Evolutionary conservation across 2,329 filamentous ascomycete genomes (phyloP).

Genomic region (Penicillium sumatraense): DNA sequence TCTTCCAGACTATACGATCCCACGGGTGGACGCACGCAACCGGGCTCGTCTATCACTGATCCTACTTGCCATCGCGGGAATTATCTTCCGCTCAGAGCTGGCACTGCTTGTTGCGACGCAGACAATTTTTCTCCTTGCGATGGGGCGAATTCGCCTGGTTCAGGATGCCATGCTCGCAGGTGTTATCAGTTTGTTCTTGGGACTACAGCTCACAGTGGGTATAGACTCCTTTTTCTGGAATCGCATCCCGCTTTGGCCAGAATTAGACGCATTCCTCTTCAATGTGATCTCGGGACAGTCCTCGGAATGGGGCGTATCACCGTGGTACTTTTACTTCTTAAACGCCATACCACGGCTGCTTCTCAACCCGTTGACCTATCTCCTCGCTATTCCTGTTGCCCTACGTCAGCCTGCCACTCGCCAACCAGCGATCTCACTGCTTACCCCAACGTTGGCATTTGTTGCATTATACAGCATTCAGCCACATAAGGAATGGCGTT

Average conservation of each 20-base stretch:
- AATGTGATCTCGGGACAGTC: slow-evolving; percentile 86
- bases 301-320: slow-evolving; percentile 83
- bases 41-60: slow-evolving; percentile 65
- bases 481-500: slow-evolving; percentile 95
- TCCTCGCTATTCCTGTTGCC: slow-evolving; percentile 56
- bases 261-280: slow-evolving; percentile 86
- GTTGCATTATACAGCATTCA: slow-evolving; percentile 81
- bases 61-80: slow-evolving; percentile 76
- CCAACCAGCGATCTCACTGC: slow-evolving; percentile 55
- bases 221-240: slow-evolving; percentile 97
- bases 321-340: slow-evolving; percentile 84
- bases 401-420: slow-evolving; percentile 58
- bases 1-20: slow-evolving; percentile 47
- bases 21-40: not conserved
- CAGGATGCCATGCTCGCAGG: slow-evolving; percentile 67
- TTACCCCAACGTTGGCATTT: slow-evolving; percentile 73
- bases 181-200: slow-evolving; percentile 65
- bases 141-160: slow-evolving; percentile 58
- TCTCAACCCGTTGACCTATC: slow-evolving; percentile 72
- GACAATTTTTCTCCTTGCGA: slow-evolving; percentile 66
- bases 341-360: slow-evolving; percentile 82
- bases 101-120: slow-evolving; percentile 77
- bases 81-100: slow-evolving; percentile 88
- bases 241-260: slow-evolving; percentile 77
- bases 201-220: slow-evolving; percentile 71